Conservation (phyloP, 1,284 basidiomycete genomes). For the Mixia osmundae region DNA sequence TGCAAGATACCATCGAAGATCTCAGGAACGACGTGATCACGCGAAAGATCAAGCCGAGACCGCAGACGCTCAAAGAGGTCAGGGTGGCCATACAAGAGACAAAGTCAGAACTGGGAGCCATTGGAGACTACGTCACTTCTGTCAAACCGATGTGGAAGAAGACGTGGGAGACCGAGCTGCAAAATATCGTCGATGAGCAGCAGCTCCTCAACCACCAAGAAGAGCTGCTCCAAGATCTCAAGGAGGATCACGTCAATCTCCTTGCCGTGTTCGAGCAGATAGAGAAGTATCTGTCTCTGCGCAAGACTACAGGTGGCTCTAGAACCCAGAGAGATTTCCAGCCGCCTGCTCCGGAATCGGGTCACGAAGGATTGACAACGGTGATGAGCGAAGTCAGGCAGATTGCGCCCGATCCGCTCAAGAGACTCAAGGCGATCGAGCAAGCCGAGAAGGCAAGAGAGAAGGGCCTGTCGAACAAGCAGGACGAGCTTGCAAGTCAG, state of each 20-base stretch:
- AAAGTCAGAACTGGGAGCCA: constrained; percentile 43
- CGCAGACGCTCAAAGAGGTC: constrained; percentile 31
- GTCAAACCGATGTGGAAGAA: constrained; percentile 95
- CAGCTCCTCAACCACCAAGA: constrained; percentile 79
- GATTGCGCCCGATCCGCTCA: constrained; percentile 46
- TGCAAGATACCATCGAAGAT: constrained; percentile 75
- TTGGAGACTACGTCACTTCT: constrained; percentile 64
- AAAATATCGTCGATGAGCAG: constrained; percentile 92
- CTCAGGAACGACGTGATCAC: constrained; percentile 80
- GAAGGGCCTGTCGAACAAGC: constrained; percentile 39
- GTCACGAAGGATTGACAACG: constrained; percentile 37
- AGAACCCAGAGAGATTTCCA: constrained; percentile 27
- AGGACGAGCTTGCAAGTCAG: constrained; percentile 61
- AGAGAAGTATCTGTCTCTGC: constrained; percentile 23
- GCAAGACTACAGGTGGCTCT: constrained; percentile 2
- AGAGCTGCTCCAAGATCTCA: constrained; percentile 62
- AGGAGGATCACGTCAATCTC: constrained; percentile 76
- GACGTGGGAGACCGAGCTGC: constrained; percentile 89
- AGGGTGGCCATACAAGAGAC: constrained; percentile 48
- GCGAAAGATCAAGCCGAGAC: constrained; percentile 63
- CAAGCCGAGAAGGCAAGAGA: constrained; percentile 54
- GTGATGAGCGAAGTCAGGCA: constrained; percentile 71
- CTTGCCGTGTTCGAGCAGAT: constrained; percentile 64
- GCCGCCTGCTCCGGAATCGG: constrained; percentile 26
- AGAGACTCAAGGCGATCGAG: constrained; percentile 66